Conservation (phyloP, 257 asterid species). For the Solanum chmielewskii region DNA sequence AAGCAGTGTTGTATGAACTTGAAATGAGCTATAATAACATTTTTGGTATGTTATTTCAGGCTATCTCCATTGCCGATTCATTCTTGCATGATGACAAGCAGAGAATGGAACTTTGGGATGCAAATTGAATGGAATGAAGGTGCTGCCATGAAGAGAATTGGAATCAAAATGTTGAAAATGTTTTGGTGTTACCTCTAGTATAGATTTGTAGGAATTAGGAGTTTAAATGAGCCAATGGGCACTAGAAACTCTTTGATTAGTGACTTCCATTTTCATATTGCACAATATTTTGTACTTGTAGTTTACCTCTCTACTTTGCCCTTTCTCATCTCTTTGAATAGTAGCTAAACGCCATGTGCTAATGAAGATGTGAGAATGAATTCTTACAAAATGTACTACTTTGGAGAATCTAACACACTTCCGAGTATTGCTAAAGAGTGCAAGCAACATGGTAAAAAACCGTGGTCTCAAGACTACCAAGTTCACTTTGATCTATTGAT, state of each 20-base stretch:
- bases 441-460: background rate
- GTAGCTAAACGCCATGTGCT: background rate
- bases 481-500: background rate
- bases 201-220: background rate
- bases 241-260: background rate
- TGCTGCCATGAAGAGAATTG: background rate
- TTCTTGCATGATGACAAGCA: conserved; percentile 23
- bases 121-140: background rate
- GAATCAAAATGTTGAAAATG: background rate
- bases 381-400: background rate
- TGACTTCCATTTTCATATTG: background rate
- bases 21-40: background rate
- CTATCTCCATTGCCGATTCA: conserved; percentile 58
- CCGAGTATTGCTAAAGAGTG: background rate
- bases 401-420: background rate
- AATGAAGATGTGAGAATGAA: background rate
- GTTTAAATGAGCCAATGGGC: background rate
- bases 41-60: conserved; percentile 37
- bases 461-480: background rate
- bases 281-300: background rate
- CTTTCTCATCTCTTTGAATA: background rate
- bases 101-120: background rate
- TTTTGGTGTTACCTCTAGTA: background rate
- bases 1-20: background rate
- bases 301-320: background rate